Percentiles rank a stretch among this genome's conserved stretches.
These are phyloP conservation scores for Jaltomata sinuosa DNA, from an alignment of 257 asterid species.

Conservation along the genomic window DNA sequence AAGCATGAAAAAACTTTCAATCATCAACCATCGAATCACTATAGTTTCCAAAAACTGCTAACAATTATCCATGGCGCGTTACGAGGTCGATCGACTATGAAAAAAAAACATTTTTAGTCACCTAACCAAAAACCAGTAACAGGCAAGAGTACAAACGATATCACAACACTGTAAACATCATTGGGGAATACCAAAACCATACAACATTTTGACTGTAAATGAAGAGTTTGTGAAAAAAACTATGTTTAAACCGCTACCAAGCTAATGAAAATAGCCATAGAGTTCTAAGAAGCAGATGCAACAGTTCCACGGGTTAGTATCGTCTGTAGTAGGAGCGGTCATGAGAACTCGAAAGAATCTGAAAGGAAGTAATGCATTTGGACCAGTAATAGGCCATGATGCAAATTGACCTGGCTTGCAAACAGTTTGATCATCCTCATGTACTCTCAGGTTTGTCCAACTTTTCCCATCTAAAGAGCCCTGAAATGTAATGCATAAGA, in stretches of 20 bases:
- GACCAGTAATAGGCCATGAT: constrained; percentile 79
- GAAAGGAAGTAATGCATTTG: constrained; percentile 80
- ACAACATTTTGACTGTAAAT: neutral
- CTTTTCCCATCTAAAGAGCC: constrained; percentile 79
- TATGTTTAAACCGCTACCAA: neutral
- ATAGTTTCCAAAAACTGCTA: neutral
- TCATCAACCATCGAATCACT: neutral
- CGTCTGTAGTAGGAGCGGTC: constrained; percentile 60
- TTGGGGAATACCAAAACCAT: neutral
- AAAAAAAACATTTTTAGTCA: neutral
- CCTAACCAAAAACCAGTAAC: neutral
- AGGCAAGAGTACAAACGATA: neutral
- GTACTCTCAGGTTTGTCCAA: constrained; percentile 78
- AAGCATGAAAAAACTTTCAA: neutral
- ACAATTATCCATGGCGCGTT: neutral
- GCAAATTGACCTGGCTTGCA: constrained; percentile 89
- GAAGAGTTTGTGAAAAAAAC: neutral
- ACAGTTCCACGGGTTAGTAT: constrained; percentile 70
- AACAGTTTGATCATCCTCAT: constrained; percentile 68
- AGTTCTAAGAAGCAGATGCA: constrained; percentile 95
- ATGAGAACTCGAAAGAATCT: constrained; percentile 63
- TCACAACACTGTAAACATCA: neutral
- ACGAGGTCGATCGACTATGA: neutral
- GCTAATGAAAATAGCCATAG: constrained; percentile 73
- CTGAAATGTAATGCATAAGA: constrained; percentile 19